Conservation (phyloP, 331 rosid genomes). For the Rosa hybrid region DNA sequence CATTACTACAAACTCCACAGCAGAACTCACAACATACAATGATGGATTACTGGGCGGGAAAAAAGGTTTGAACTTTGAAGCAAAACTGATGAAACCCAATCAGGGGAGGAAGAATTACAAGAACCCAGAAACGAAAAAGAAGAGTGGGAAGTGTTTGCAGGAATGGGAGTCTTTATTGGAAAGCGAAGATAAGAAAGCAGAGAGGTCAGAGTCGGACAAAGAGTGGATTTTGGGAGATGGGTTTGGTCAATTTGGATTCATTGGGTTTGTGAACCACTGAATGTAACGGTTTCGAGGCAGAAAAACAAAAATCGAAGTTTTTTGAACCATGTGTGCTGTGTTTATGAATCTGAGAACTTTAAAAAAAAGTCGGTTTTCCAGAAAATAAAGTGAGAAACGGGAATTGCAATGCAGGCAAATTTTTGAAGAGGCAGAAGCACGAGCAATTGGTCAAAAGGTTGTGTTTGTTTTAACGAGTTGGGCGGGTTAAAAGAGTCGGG, state of each 20-base stretch:
- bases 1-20: slow-evolving; percentile 38
- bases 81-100: slow-evolving; percentile 22
- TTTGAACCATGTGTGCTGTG: slow-evolving; percentile 36
- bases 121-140: slow-evolving; percentile 28
- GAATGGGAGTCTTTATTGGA: slow-evolving; percentile 20
- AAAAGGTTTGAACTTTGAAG: slow-evolving; percentile 14
- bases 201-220: slow-evolving; percentile 32
- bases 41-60: slow-evolving; percentile 32
- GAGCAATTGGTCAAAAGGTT: neutral
- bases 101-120: slow-evolving; percentile 15
- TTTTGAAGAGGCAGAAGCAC: slow-evolving; percentile 14
- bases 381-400: slow-evolving; percentile 21
- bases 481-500: slow-evolving; percentile 13
- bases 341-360: slow-evolving; percentile 13
- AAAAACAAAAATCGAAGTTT: slow-evolving; percentile 15
- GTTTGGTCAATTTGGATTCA: slow-evolving; percentile 15
- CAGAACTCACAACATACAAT: neutral
- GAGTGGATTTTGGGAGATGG: slow-evolving; percentile 49
- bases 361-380: slow-evolving; percentile 17
- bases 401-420: slow-evolving; percentile 21
- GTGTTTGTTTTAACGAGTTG: neutral
- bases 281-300: slow-evolving; percentile 32
- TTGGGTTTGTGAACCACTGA: slow-evolving; percentile 8
- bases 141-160: slow-evolving; percentile 15
- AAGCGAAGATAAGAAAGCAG: slow-evolving; percentile 28